phyloP scores from a whole-genome alignment of 116 monocot genomes.

The Papilionanthe hybrid region DNA sequence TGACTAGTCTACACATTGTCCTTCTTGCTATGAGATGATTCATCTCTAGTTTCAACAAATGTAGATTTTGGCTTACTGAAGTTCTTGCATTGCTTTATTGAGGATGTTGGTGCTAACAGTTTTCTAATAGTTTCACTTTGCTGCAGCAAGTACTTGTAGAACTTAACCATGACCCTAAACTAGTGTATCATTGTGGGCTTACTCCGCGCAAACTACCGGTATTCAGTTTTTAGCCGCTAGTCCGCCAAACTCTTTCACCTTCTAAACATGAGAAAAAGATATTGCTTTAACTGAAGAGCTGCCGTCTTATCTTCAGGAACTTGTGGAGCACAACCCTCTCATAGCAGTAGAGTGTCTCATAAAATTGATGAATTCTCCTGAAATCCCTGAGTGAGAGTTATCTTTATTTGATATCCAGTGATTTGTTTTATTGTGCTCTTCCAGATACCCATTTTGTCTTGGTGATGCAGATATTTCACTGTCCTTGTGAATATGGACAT shows the following conservation, averaged over 20 bases:
- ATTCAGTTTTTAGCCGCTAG: background rate
- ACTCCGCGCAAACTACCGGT: conserved; percentile 84
- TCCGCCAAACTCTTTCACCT: background rate
- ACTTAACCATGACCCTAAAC: conserved; percentile 79
- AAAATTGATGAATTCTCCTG: conserved; percentile 78
- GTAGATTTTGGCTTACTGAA: background rate
- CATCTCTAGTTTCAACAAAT: background rate
- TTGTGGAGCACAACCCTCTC: conserved; percentile 91
- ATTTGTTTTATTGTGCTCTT: background rate
- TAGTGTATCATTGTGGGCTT: conserved; percentile 90
- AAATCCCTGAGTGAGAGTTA: conserved; percentile 48
- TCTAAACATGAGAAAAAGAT: background rate
- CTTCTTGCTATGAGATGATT: background rate
- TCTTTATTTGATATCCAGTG: background rate
- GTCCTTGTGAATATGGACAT: conserved; percentile 95
- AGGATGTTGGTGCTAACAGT: background rate
- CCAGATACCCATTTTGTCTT: conserved; percentile 7
- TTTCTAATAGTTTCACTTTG: conserved; percentile 6
- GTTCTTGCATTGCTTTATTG: background rate
- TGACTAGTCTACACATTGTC: too few relatives aligned
- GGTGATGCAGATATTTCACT: conserved; percentile 47
- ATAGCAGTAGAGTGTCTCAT: conserved; percentile 82
- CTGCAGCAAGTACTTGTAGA: conserved; percentile 78
- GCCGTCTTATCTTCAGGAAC: conserved; percentile 46
- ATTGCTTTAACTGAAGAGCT: background rate